Conservation (phyloP, 2,329 filamentous ascomycete genomes). For the Penicillium sp. region DNA sequence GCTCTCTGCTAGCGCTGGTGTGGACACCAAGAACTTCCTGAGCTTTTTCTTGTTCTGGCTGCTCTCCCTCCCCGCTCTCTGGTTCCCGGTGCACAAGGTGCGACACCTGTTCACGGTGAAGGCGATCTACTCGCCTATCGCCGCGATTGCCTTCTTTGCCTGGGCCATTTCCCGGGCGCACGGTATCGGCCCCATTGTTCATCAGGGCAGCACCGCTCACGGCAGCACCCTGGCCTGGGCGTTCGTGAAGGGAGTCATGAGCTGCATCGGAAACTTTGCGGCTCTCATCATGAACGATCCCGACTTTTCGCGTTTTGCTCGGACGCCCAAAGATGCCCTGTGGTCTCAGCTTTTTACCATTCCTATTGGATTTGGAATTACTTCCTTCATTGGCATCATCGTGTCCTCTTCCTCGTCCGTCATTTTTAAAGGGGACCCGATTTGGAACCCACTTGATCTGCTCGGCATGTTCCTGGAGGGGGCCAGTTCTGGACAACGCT, state of each 20-base stretch:
- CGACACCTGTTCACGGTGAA: constrained; percentile 91
- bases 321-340: constrained; percentile 73
- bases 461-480: constrained; percentile 70
- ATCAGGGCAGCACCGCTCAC: constrained; percentile 64
- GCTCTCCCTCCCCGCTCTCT: constrained; percentile 77
- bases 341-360: constrained; percentile 80
- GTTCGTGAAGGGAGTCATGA: constrained; percentile 85
- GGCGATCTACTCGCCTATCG: constrained; percentile 77
- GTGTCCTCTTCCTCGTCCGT: constrained; percentile 69
- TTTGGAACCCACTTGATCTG: constrained; percentile 74
- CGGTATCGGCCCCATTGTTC: constrained; percentile 80
- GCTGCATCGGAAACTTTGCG: constrained; percentile 85
- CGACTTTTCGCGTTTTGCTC: constrained; percentile 83
- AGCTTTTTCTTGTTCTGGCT: constrained; percentile 90
- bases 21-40: constrained; percentile 73
- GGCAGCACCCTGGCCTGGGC: constrained; percentile 78
- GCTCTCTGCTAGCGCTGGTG: constrained; percentile 67
- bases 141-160: constrained; percentile 83
- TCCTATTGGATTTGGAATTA: constrained; percentile 72
- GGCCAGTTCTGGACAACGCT: constrained; percentile 68
- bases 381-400: constrained; percentile 83
- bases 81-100: constrained; percentile 86
- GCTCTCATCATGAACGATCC: constrained; percentile 80
- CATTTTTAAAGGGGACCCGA: constrained; percentile 63
- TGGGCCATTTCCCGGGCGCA: constrained; percentile 83